Percentiles rank a stretch among this genome's conserved stretches.
Conservation (phyloP, 441 rosid genomes). For the Erodium chrysanthum region DNA sequence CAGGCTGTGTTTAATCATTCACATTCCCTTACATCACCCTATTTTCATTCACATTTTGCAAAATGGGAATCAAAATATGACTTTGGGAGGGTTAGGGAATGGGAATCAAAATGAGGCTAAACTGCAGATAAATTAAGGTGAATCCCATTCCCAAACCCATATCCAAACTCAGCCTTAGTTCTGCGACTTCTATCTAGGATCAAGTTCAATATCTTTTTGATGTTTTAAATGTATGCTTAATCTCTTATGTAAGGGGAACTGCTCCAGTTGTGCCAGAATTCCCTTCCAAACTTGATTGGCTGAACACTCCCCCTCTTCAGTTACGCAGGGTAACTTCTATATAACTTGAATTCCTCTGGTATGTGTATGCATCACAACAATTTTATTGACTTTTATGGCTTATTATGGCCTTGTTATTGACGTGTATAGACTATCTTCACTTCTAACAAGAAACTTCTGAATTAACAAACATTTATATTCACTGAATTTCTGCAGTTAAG, state of each 20-base stretch:
- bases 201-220: constrained; percentile 12
- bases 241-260: constrained; percentile 38
- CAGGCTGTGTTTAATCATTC: not conserved
- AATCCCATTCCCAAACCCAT: not conserved
- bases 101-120: not conserved
- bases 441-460: constrained; percentile 1
- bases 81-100: not conserved
- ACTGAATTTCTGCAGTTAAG: not conserved
- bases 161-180: not conserved
- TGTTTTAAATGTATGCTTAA: constrained; percentile 12
- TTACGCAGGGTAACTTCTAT: constrained; percentile 48
- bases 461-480: not conserved
- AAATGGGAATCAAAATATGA: not conserved
- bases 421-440: not conserved
- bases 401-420: not conserved
- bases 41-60: not conserved
- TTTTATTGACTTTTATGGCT: not conserved
- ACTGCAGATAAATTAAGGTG: not conserved
- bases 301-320: constrained; percentile 82
- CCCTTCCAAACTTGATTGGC: constrained; percentile 81
- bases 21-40: not conserved
- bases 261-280: constrained; percentile 72
- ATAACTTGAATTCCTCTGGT: not conserved
- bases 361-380: constrained; percentile 1
- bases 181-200: not conserved